Conservation (phyloP, 2,329 filamentous ascomycete genomes). For the Fusarium pilosicola region DNA sequence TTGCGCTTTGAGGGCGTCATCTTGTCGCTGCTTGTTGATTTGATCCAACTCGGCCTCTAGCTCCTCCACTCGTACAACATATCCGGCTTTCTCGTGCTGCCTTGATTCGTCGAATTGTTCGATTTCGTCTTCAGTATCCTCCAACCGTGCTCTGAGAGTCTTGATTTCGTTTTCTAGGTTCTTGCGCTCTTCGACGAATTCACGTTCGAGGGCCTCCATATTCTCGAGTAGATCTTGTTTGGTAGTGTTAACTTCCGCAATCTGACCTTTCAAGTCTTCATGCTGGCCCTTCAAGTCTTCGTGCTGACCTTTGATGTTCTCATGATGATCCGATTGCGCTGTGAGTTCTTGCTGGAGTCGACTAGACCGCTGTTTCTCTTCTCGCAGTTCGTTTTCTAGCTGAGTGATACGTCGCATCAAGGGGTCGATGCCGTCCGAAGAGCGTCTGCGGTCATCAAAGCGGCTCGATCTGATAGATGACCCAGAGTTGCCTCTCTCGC, state of each 20-base stretch:
- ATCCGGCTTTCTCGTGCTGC: conserved; percentile 79
- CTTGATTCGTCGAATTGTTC: conserved; percentile 84
- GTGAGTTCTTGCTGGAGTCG: conserved; percentile 76
- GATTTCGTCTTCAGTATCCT: conserved; percentile 92
- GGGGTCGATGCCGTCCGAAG: conserved; percentile 59
- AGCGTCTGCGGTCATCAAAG: conserved; percentile 57
- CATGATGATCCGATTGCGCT: conserved; percentile 65
- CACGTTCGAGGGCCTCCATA: conserved; percentile 89
- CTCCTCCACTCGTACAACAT: conserved; percentile 73
- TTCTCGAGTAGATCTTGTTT: conserved; percentile 96
- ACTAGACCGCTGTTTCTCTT: conserved; percentile 75
- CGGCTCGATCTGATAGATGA: conserved; percentile 59
- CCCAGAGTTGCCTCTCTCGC: conserved; percentile 61
- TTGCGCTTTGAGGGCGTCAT: conserved; percentile 67
- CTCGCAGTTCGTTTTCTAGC: conserved; percentile 81
- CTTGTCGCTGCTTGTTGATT: conserved; percentile 65
- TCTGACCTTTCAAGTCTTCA: conserved; percentile 69
- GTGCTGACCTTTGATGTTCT: conserved; percentile 68
- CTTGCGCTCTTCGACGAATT: conserved; percentile 87
- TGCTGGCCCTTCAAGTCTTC: conserved; percentile 63
- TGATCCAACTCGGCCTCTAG: conserved; percentile 78
- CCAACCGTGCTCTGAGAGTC: conserved; percentile 77
- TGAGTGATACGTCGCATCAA: conserved; percentile 62
- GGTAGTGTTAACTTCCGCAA: conserved; percentile 88
- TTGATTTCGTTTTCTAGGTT: conserved; percentile 84